Percentiles rank a stretch among this genome's conserved stretches.
Conservation (phyloP, 2,329 filamentous ascomycete genomes). For the Chaetomium globosum region DNA sequence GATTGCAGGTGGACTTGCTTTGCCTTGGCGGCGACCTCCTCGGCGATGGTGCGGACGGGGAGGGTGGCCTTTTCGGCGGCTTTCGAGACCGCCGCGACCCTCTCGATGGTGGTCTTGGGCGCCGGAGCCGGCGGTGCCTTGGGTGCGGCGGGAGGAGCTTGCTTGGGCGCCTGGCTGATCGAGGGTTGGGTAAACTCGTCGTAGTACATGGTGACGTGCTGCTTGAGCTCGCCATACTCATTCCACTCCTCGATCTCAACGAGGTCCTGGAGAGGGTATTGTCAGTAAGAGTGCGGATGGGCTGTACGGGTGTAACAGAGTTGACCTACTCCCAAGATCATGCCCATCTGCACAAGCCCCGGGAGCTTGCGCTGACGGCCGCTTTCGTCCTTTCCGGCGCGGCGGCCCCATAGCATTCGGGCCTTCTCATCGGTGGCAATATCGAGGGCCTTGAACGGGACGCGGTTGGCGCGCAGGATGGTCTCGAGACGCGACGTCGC, state of each 20-base stretch:
- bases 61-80: slow-evolving; percentile 42
- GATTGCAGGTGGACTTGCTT: slow-evolving; percentile 60
- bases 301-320: not conserved
- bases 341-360: slow-evolving; percentile 81
- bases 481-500: slow-evolving; percentile 95
- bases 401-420: slow-evolving; percentile 82
- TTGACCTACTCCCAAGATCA: slow-evolving; percentile 76
- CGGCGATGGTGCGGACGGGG: slow-evolving; percentile 58
- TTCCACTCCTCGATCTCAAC: slow-evolving; percentile 98
- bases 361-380: slow-evolving; percentile 77
- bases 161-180: slow-evolving; percentile 56
- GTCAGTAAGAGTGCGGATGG: slow-evolving; percentile 24
- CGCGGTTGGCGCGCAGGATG: slow-evolving; percentile 90
- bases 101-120: slow-evolving; percentile 32
- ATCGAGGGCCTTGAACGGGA: slow-evolving; percentile 91
- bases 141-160: slow-evolving; percentile 39
- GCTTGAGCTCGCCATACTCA: slow-evolving; percentile 92
- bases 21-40: slow-evolving; percentile 67
- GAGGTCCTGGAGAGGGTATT: slow-evolving; percentile 65
- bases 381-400: slow-evolving; percentile 69
- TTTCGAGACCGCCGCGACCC: slow-evolving; percentile 28
- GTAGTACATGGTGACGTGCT: slow-evolving; percentile 73
- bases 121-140: slow-evolving; percentile 36
- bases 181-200: slow-evolving; percentile 63
- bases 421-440: slow-evolving; percentile 87